Base-by-base conservation (phyloP, 345 rosid genomes). In the Citrus hindsii region DNA sequence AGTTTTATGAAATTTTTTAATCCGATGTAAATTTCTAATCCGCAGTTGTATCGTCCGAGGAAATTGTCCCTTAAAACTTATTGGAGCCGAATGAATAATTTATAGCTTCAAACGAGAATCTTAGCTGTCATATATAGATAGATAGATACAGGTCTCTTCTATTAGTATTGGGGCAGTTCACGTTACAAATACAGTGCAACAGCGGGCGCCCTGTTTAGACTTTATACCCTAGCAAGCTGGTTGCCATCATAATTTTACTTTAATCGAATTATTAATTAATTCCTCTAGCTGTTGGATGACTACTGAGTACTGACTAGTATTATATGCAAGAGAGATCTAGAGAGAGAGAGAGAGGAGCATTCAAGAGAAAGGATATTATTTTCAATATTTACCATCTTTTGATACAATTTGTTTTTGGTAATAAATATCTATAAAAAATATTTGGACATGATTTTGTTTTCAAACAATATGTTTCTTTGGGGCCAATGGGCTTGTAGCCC, bases 401-500 rank as follows among this genome's bases (percentile, higher is more conserved):
- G 37, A 6, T 7, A 6, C 7, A 35, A 35, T 35, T 35, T 35
- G n/a, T 5, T 35, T 35, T 35, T 5, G 7, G 1, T 35, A 35
- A 35, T 35, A 35, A 35, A 35, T 35, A 35, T 35, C 37, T 35
- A 35, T 35, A 35, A 35, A 33, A 35, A 1, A 35, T 35, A 6
- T 35, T 5, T 5, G 37, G 7, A 35, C 1, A 5, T 5, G 37
- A 0, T 35, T 35, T 35, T 35, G 0, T 35, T 4, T 51, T 51
- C 6, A 33, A 33, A 33, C 6, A 33, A 33, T 32, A 32, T 4
- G 0, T 32, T 32, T 32, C 0, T 32, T 32, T 32, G 5, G 33
- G 5, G 5, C 0, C 33, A 32, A 32, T 32, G 5, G 5, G 5
- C 0, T 32, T 32, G 33, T 32, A 3, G 0, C 4, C 0, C 35